These are phyloP conservation scores for Alternaria consortialis DNA, from an alignment of 2,329 filamentous ascomycete genomes.

Conservation along the genomic window DNA sequence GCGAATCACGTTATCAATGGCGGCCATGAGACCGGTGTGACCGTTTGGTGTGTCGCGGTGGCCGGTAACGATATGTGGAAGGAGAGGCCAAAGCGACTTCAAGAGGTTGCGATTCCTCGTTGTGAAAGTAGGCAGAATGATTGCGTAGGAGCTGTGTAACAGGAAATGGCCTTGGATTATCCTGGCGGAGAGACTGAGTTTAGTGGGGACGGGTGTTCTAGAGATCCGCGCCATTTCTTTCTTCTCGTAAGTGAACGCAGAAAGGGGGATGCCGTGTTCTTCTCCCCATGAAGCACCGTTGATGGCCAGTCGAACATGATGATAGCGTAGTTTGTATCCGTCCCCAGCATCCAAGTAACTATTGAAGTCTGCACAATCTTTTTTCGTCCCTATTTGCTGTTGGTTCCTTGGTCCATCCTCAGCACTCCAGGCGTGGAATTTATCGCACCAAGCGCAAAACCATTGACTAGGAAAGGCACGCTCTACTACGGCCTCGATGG, in stretches of 20 bases:
- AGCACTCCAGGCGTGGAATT: conserved; percentile 35
- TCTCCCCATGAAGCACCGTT: conserved; percentile 28
- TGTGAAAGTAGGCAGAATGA: conserved; percentile 26
- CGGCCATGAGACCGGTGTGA: conserved; percentile 33
- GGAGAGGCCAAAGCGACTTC: conserved; percentile 22
- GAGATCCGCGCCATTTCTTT: conserved; percentile 23
- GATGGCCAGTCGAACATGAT: conserved; percentile 43
- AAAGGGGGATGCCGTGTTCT: conserved; percentile 36
- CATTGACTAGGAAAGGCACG: conserved; percentile 44
- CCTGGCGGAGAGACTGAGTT: conserved; percentile 21
- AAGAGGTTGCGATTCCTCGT: conserved; percentile 20
- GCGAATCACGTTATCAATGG: conserved; percentile 31
- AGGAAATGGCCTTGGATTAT: conserved; percentile 28
- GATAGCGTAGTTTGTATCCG: conserved; percentile 36
- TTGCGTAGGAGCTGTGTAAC: conserved; percentile 28
- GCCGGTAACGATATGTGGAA: conserved; percentile 39
- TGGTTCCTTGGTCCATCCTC: conserved; percentile 21
- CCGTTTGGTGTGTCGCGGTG: conserved; percentile 37
- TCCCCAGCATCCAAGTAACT: conserved; percentile 32
- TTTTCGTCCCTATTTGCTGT: conserved; percentile 6
- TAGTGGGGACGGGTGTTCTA: conserved; percentile 22
- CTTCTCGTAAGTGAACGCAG: conserved; percentile 22
- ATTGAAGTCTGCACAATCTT: conserved; percentile 37
- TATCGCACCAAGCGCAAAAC: conserved; percentile 49
- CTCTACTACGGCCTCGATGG: conserved; percentile 40